Base-by-base conservation (phyloP, 345 rosid genomes). In the Syzygium oleosum region DNA sequence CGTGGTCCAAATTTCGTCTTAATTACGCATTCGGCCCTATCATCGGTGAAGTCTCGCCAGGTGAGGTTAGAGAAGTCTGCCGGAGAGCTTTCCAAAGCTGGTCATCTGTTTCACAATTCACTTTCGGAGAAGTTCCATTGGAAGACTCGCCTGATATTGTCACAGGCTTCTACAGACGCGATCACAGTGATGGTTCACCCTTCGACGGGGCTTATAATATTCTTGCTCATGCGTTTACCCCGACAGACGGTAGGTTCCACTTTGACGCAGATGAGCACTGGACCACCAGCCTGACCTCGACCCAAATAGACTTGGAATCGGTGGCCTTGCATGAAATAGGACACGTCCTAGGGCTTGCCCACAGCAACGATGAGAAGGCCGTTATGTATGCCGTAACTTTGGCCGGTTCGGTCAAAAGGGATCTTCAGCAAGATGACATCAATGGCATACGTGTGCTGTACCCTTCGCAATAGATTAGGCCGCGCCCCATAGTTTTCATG, bases 71-170 rank as follows among this genome's bases (percentile, higher is more conserved):
- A 84, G 68, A 77, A 9, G 87, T 55, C 19, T 88, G 87, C 84
- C 27, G 87, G n/a, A 65, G 78, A 52, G 92, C 93, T 19, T 91
- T 91, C 23, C 27, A 77, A 38, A 85, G 90, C 9, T 90, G 93
- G 92, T 43, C 46, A 43, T 43, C 46, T 5, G 46, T 43, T 43
- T 43, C 46, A 43, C 46, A 43, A 43, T 90, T 91, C 84, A 85
- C 41, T 10, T 91, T 91, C 27, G 58, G 85, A 86, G 88, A 90
- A 31, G 46, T 43, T 54, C 55, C 4, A 15, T 16, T 2, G 52
- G 79, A 29, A 54, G 61, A 41, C 46, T 23, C 8, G 17, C 38
- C 87, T 13, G 43, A 85, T 31, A 63, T 85, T 23, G 11, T 5
- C 34, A 46, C 61, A 12, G 43, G 80, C 6, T 85, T 85, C 31